Base-by-base conservation (phyloP, 2,329 filamentous ascomycete species). In the Cercospora sp. region DNA sequence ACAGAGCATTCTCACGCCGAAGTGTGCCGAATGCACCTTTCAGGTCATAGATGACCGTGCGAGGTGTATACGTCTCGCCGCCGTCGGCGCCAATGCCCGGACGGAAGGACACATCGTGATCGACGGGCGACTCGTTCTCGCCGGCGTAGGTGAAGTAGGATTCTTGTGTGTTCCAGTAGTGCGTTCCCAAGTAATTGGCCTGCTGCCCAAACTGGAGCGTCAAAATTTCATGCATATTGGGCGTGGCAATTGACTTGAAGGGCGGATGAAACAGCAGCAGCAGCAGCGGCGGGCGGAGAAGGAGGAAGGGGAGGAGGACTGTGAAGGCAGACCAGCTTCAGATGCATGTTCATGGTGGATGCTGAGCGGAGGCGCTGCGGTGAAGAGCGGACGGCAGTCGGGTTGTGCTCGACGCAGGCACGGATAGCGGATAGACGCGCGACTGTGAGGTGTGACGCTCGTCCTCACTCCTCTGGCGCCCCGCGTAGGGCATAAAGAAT, bases 111-210 rank as follows among this genome's bases (percentile, higher is more conserved):
- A 98, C 84, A 79, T 96, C 90, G 83, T 96, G 92, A 75, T 96
- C 87, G 69, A 96, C 83, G 0, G 87, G 85, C 6, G 87, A 86
- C 68, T 90, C 87, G 73, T 87, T 85, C 77, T 91, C 83, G 70
- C 89, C 84, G 57, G 86, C 85, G 76, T 97, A 98, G 13, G 94
- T 97, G 77, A 98, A 98, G 81, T 99, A 99, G 0, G 94, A 97
- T 84, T 99, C 95, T 91, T 97, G 94, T 5, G 91, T 85, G 76
- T 99, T 99, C 95, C 95, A 99, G 80, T 97, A 99, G 82, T 99
- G 95, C 0, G 94, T 96, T 31, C 91, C 94, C 23, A 96, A 83
- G 76, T 97, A 96, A 80, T 99, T 99, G 79, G 91, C 94, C 77
- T 91, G 89, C 78, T 96, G 91, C 53, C 95, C 95, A 68, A 98